Base-by-base conservation (phyloP, 441 rosid genomes). In the Capsella rubella region DNA sequence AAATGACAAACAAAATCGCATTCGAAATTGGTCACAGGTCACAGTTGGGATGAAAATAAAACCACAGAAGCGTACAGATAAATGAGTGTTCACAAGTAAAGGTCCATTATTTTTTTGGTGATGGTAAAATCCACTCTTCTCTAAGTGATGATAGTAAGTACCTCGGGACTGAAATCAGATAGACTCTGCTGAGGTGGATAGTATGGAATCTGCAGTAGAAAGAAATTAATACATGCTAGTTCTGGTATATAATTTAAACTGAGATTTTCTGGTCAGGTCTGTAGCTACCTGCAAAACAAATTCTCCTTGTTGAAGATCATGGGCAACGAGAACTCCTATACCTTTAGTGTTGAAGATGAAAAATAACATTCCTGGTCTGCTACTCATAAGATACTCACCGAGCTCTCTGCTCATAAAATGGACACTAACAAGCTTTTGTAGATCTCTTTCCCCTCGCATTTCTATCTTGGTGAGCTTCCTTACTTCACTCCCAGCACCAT, bases 121-220 rank as follows among this genome's bases (percentile, higher is more conserved):
- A 8, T 37, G 5, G 37, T 34, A 34, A 34, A 34, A 16, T 64
- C n/a, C 27, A 32, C 28, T 25, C 43, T 11, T 15, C 34, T 43
- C 27, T 72, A 53, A 12, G 15, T 60, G 25, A 64, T 61, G 63
- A 73, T 28, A 65, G 63, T 51, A 74, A 57, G 66, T 81, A 92
- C 98, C 97, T 88, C 84, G 1, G 83, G 83, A 70, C 81, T 87
- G 80, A 91, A 92, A 83, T 95, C 96, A 45, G 75, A 81, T 50
- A 91, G 83, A 67, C 77, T 86, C 76, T 95, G 99, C 78, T 90
- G 98, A 68, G 99, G 99, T 25, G 99, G 97, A 84, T 88, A 95
- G 80, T 83, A 90, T 67, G 98, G 99, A 43, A 89, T 78, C 98
- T 95, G 78, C 81, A 72, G 58, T 50, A 66, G 47, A 81, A 15